These are phyloP conservation scores for Coniochaeta sp. DNA, from an alignment of 2,329 filamentous ascomycete species.

Conservation along the genomic window DNA sequence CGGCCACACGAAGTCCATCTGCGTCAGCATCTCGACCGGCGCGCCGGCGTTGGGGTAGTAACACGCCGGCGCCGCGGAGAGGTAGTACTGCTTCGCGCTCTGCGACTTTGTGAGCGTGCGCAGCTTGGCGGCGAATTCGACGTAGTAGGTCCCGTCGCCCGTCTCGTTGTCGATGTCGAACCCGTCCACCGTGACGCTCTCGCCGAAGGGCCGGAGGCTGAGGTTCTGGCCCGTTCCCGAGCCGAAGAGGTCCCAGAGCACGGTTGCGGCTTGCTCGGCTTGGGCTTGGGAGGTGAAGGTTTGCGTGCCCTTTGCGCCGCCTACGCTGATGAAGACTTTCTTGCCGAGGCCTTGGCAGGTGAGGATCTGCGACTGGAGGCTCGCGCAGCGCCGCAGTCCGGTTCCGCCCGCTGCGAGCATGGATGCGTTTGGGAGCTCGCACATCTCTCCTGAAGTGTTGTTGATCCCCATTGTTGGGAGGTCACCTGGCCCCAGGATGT, in stretches of 20 bases:
- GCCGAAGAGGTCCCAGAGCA: constrained; percentile 10
- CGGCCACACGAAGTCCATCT: constrained; percentile 13
- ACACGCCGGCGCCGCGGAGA: constrained; percentile 10
- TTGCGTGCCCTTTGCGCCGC: constrained; percentile 18
- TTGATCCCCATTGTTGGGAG: neutral
- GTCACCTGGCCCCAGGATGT: neutral
- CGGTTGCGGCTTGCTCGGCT: constrained; percentile 7
- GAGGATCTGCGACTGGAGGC: constrained; percentile 30
- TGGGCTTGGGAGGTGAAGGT: constrained; percentile 6
- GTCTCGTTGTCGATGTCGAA: constrained; percentile 7
- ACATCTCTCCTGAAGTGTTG: neutral
- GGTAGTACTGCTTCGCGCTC: constrained; percentile 8
- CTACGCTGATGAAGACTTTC: constrained; percentile 36
- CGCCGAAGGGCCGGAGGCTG: constrained; percentile 10
- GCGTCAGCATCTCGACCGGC: constrained; percentile 10
- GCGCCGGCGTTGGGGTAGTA: constrained; percentile 5
- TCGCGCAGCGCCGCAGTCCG: constrained; percentile 19
- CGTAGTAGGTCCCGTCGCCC: neutral
- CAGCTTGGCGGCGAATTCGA: constrained; percentile 6
- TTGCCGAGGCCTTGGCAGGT: constrained; percentile 33
- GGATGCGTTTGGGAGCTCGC: neutral
- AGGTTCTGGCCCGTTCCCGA: constrained; percentile 3
- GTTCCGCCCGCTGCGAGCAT: neutral
- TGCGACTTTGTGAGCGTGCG: neutral
- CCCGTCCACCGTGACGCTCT: constrained; percentile 7